A percentile compares a stretch with the other conserved stretches of the same genome.
phyloP scores from a whole-genome alignment of 2,329 filamentous ascomycete genomes.

The Volutella citrinella region DNA sequence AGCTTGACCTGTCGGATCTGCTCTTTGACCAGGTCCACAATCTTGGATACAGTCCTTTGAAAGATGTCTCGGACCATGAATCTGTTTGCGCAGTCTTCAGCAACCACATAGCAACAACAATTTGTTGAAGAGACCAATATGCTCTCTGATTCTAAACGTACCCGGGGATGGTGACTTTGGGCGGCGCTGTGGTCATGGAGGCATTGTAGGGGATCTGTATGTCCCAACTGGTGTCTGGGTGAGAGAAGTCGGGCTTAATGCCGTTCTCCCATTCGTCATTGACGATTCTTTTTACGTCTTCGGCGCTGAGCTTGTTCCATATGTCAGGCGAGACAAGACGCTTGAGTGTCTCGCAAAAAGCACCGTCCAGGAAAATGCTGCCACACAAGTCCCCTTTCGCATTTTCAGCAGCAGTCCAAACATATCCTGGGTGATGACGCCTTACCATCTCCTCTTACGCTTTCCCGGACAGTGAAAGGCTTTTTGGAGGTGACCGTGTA shows the following conservation, averaged over 20 bases:
- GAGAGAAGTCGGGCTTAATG: conserved; percentile 25
- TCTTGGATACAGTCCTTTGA: conserved; percentile 19
- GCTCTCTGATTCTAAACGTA: too few species aligned
- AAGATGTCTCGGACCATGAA: not conserved
- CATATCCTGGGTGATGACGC: not conserved
- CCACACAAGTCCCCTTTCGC: conserved; percentile 38
- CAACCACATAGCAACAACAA: not conserved
- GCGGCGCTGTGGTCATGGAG: not conserved
- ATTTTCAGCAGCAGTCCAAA: not conserved
- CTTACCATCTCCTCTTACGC: conserved; percentile 35
- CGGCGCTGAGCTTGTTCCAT: conserved; percentile 10
- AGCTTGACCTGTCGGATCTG: conserved; percentile 26
- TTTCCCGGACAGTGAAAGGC: conserved; percentile 33
- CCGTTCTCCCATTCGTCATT: conserved; percentile 27
- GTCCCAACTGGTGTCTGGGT: conserved; percentile 4
- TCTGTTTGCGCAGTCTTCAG: not conserved
- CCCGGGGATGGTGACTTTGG: conserved; percentile 9
- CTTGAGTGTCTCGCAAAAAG: conserved; percentile 28
- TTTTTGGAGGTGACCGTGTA: conserved; percentile 28
- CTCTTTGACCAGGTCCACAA: conserved; percentile 21
- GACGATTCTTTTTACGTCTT: conserved; percentile 14
- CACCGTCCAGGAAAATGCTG: conserved; percentile 39
- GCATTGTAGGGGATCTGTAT: conserved; percentile 9
- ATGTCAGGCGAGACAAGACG: conserved; percentile 13
- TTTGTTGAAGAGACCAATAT: too few species aligned